These are phyloP conservation scores for Aureobasidium sp. DNA, from an alignment of 2,329 filamentous ascomycete species.

Conservation along the genomic window DNA sequence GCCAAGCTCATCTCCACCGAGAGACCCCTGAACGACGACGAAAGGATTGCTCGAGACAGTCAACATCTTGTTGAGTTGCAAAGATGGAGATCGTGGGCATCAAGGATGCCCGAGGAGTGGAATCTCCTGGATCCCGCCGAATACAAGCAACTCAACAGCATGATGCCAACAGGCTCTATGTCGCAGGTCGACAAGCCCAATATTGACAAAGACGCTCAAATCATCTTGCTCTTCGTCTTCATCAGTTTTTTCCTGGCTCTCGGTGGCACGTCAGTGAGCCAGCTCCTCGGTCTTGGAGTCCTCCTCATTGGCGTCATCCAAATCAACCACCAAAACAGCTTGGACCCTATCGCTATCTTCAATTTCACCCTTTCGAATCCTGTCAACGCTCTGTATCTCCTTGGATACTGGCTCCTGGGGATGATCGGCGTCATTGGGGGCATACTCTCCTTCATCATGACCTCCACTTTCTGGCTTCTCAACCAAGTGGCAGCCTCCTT, in stretches of 20 bases:
- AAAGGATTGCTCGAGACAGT: neutral
- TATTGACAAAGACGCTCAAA: neutral
- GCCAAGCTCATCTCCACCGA: neutral
- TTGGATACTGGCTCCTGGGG: neutral
- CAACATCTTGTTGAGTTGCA: neutral
- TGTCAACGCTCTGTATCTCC: neutral
- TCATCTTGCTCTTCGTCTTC: neutral
- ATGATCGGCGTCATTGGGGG: neutral
- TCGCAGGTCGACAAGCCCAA: neutral
- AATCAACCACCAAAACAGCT: neutral
- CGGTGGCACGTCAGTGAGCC: neutral
- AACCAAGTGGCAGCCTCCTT: neutral
- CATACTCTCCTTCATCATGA: too few species aligned
- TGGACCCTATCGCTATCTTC: neutral
- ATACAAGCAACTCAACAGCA: neutral
- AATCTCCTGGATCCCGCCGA: neutral
- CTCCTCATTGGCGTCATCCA: neutral
- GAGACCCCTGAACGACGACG: neutral
- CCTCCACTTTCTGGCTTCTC: neutral
- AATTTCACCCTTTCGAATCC: neutral
- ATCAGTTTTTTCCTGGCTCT: too few species aligned
- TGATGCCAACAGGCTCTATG: neutral
- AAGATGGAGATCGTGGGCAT: neutral
- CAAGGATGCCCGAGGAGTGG: neutral
- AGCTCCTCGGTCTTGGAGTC: neutral